Evolutionary conservation across 2,329 filamentous ascomycete genomes (phyloP), one percentile per base, ranked within the genome.

Genomic region (Endocalyx cinctus): DNA sequence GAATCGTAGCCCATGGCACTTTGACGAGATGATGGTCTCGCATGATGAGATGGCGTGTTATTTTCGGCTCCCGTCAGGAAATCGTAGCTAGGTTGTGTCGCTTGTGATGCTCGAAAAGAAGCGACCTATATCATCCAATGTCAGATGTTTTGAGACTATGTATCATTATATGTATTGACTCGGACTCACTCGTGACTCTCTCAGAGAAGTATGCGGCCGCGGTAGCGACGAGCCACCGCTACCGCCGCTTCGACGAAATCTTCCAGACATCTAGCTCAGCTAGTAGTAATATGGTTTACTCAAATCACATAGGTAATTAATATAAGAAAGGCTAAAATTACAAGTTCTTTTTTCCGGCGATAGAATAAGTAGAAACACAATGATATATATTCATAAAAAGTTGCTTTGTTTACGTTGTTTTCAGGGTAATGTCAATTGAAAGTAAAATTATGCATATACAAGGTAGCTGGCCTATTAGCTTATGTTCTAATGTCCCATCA

Each of bases 81-180:
- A 45, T 82, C 76, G 46, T 77, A 79, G 5, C 69, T 67, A 0
- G 75, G 74, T 39, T 76, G 77, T 10, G 42, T 49, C 19, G 69
- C 61, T 30, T 76, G 74, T 2, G 52, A 54, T 20, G 70, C 59
- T 34, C 72, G 68, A 33, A 71, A 69, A 2, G 67, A 62, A 6
- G 67, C 60, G 38, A 70, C 52, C 66, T 69, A 31, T 30, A 5
- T 32, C 29, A 34, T 25, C 31, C 27, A 10, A 15, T 26, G 27
- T 34, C 35, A 11, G 19, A 19, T 20, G 25, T 18, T 16, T n/a
- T 15, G 15, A n/a, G 25, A 11, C 12, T n/a, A 29, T 29, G 27
- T 13, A 11, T 15, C 14, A 26, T 4, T 6, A 15, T 19, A n/a
- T 13, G 10, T 12, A 30, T 43, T 41, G 38, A 30, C 45, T 48